Evolutionary conservation across 441 rosid species (phyloP).

Genomic region (Lepidium campestre): DNA sequence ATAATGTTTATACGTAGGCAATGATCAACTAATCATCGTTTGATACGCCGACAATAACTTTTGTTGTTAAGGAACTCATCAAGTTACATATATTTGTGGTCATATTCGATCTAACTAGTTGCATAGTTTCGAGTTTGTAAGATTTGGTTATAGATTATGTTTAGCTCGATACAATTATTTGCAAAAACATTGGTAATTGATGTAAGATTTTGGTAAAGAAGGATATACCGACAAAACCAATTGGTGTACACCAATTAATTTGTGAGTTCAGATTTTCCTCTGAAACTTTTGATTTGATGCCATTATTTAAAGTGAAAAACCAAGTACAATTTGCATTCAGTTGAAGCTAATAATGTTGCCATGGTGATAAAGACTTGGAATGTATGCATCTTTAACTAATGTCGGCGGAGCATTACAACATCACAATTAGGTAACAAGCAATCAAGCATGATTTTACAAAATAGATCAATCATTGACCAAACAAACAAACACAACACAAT

Average conservation of each 20-base stretch:
- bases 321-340: background rate
- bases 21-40: slow-evolving; percentile 18
- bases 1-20: slow-evolving; percentile 8
- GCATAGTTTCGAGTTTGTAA: no score
- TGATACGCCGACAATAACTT: background rate
- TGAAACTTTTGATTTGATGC: background rate
- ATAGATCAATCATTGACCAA: background rate
- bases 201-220: no score
- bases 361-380: background rate
- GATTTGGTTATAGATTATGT: no score
- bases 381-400: background rate
- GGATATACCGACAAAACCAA: no score
- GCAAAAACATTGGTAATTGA: no score
- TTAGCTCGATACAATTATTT: no score
- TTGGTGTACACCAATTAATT: no score
- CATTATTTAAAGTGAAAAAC: background rate
- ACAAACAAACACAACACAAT: background rate
- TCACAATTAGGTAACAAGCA: background rate
- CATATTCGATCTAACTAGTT: no score
- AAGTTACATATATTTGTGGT: no score
- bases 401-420: background rate
- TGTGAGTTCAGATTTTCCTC: background rate
- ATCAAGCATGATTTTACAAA: background rate
- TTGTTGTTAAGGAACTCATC: background rate
- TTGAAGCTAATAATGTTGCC: background rate